Evolutionary conservation across 225 moss, liverwort and hornwort species (phyloP), one percentile per base, ranked within the genome.

Genomic region (Polytrichum formosum): DNA sequence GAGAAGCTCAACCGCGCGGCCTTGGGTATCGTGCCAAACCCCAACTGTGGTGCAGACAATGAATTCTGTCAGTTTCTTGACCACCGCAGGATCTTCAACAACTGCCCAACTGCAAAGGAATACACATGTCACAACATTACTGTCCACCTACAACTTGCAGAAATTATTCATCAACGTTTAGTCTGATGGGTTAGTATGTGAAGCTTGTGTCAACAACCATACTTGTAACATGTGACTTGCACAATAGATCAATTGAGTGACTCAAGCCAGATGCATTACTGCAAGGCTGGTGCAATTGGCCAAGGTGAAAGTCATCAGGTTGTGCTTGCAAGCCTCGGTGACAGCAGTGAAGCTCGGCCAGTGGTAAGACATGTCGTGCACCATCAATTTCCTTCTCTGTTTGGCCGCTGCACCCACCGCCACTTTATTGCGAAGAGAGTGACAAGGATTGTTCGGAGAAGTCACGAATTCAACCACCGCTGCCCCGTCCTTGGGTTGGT

Each of bases 321-420:
- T 28, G 0, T 76, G 65, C 56, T 78, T 81, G 5, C 70, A 10
- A 28, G 71, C n/a, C 59, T 2, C 22, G 5, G 73, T 56, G 35
- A 85, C 76, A 18, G 81, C 74, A 26, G 28, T 69, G 6, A 79
- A 63, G 6, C 81, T 76, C 0, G 81, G 85, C 81, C 81, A 85
- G 26, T 79, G 79, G 55, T 85, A 81, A 0, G 78, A 73, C 68
- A 85, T 71, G 64, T 85, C 81, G 0, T 85, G 68, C 7, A 85
- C 19, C 6, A 67, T 6, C 20, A 37, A 21, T 6, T 66, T 66
- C 13, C 73, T 46, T 4, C 30, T 30, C 30, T 30, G 30, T 5
- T 30, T 6, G 5, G 30, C 30, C 30, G 30, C 30, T 6, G 30
- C 30, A 7, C 61, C 28, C 17, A 27, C 6, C 27, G 71, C 71